phyloP scores from a whole-genome alignment of 1,139 yeast species.

The Debaryomycetaceae sp. region DNA sequence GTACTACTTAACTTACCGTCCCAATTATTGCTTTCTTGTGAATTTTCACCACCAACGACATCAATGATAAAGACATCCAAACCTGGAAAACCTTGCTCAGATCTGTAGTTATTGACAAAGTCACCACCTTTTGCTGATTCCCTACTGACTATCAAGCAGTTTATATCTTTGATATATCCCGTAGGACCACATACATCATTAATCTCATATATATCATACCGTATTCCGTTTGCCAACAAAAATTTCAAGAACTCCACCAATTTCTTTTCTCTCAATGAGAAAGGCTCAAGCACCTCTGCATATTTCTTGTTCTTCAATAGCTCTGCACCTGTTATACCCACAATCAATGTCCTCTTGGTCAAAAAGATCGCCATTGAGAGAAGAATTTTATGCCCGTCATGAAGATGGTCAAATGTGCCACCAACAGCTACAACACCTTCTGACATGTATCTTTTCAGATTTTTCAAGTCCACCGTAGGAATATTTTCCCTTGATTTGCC shows the following conservation, averaged over 20 bases:
- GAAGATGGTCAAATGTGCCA: constrained; percentile 96
- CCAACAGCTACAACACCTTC: constrained; percentile 62
- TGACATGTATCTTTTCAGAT: too few relatives aligned
- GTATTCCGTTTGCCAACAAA: constrained; percentile 37
- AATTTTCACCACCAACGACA: constrained; percentile 61
- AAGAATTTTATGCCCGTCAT: constrained; percentile 90
- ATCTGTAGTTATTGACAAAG: constrained; percentile 63
- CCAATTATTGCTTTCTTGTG: constrained; percentile 47
- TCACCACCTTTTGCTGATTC: constrained; percentile 80
- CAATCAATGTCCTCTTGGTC: constrained; percentile 52
- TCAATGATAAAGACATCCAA: constrained; percentile 61
- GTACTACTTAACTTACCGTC: constrained; percentile 86
- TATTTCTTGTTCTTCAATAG: constrained; percentile 73
- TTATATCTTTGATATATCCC: constrained; percentile 68
- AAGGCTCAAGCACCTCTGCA: constrained; percentile 62
- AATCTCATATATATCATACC: constrained; percentile 51
- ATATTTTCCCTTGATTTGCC: neutral
- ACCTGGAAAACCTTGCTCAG: constrained; percentile 49
- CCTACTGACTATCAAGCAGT: constrained; percentile 74
- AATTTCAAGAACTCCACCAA: constrained; percentile 48
- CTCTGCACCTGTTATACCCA: constrained; percentile 84
- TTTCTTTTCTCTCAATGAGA: constrained; percentile 43
- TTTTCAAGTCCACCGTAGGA: neutral
- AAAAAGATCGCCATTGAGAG: constrained; percentile 71
- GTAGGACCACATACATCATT: constrained; percentile 95